These are phyloP conservation scores for Penicillium nucicola DNA, from an alignment of 495 filamentous ascomycete genomes.

Conservation along the genomic window DNA sequence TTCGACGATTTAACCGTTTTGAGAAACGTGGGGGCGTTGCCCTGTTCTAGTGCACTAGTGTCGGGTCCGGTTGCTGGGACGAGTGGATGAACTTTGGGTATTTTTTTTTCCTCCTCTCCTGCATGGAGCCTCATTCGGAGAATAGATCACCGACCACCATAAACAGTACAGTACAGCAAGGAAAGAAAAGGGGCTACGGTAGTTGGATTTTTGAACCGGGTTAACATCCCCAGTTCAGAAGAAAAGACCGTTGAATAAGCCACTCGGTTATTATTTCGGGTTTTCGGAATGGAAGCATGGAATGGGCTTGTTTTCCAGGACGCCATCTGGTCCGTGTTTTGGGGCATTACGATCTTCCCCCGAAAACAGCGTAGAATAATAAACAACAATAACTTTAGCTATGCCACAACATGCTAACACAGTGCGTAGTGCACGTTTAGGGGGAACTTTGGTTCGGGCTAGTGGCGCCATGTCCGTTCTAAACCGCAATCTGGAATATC, in stretches of 20 bases:
- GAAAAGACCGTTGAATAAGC: neutral
- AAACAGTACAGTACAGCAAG: neutral
- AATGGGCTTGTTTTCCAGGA: too few species aligned
- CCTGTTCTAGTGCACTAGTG: neutral
- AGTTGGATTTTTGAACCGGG: neutral
- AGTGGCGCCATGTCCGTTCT: constrained; percentile 17
- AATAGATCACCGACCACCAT: neutral
- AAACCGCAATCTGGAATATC: constrained; percentile 27
- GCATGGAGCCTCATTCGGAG: constrained; percentile 14
- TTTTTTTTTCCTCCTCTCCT: neutral
- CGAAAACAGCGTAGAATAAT: too few species aligned
- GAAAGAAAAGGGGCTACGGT: neutral
- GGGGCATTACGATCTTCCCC: too few species aligned
- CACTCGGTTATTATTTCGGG: neutral
- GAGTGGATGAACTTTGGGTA: neutral
- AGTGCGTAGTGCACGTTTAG: neutral
- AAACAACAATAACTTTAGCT: too few species aligned
- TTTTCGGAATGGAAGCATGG: too few species aligned
- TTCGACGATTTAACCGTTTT: constrained; percentile 12
- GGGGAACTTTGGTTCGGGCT: constrained; percentile 5
- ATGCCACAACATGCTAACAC: too few species aligned
- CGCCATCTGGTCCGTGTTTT: too few species aligned
- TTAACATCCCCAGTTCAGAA: neutral
- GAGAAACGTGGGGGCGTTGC: constrained; percentile 9
- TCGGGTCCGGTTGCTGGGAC: constrained; percentile 10